Evolutionary conservation across 257 asterid genomes (phyloP).

Genomic region (Lycium ferocissimum): DNA sequence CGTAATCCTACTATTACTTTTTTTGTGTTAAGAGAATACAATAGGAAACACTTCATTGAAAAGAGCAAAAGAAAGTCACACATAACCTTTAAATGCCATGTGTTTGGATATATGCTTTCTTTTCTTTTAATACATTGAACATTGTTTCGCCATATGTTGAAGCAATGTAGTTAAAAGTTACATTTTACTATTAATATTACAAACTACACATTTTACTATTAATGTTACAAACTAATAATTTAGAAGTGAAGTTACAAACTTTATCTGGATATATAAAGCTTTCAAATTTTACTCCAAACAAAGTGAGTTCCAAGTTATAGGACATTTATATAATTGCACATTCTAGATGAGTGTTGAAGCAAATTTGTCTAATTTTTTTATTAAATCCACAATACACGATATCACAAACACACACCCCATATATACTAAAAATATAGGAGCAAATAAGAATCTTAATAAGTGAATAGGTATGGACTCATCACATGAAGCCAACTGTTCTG

Average conservation of each 20-base stretch:
- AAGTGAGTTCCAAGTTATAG: not conserved
- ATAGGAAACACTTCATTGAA: too few species aligned
- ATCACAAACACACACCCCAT: not conserved
- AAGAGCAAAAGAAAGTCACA: too few species aligned
- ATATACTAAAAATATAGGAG: not conserved
- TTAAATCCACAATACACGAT: not conserved
- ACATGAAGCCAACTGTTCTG: conserved; percentile 37
- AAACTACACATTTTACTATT: too few species aligned
- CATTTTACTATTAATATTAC: not conserved
- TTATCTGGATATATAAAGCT: not conserved
- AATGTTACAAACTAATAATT: too few species aligned
- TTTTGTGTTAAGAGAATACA: too few species aligned
- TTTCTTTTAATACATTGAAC: too few species aligned
- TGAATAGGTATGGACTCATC: conserved; percentile 19
- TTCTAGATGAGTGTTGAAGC: not conserved
- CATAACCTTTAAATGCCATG: too few species aligned
- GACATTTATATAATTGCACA: too few species aligned
- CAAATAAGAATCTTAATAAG: conserved; percentile 3
- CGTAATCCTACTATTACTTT: too few species aligned
- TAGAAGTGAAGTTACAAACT: not conserved
- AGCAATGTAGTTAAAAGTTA: not conserved
- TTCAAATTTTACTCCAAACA: not conserved
- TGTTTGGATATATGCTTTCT: too few species aligned
- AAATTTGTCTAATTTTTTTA: too few species aligned
- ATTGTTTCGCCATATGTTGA: too few species aligned